Evolutionary conservation across 768 basidiomycete species (phyloP).

Genomic region (Hygrophoropsis aurantiaca): DNA sequence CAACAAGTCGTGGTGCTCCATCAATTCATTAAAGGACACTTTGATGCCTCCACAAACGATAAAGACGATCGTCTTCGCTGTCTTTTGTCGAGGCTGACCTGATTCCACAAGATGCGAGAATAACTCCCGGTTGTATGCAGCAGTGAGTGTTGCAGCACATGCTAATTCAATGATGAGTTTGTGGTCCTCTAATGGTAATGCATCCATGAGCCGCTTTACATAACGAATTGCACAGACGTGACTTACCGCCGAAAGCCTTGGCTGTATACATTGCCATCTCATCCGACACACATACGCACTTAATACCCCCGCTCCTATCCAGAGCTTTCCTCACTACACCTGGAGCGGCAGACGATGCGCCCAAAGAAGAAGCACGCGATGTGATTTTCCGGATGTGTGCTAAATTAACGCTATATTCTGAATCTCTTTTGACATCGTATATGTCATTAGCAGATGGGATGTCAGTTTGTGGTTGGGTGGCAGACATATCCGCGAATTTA

Average conservation of each 20-base stretch:
- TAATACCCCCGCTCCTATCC: conserved; percentile 54
- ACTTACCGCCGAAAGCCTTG: conserved; percentile 56
- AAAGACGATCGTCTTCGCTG: conserved; percentile 52
- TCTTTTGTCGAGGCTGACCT: conserved; percentile 13
- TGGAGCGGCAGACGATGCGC: conserved; percentile 64
- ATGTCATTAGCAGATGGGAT: conserved; percentile 25
- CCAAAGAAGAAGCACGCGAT: conserved; percentile 70
- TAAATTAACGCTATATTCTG: conserved; percentile 46
- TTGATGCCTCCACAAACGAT: conserved; percentile 71
- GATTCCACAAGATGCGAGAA: conserved; percentile 42
- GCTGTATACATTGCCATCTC: conserved; percentile 66
- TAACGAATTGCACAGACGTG: not conserved
- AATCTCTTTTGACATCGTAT: conserved; percentile 42
- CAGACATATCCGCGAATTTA: conserved; percentile 30
- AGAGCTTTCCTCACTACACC: conserved; percentile 66
- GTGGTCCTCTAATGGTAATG: conserved; percentile 57
- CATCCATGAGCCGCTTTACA: not conserved
- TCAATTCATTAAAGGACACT: conserved; percentile 52
- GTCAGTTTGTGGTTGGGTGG: conserved; percentile 29
- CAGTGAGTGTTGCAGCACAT: conserved; percentile 66
- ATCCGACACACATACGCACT: conserved; percentile 63
- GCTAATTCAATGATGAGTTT: conserved; percentile 75
- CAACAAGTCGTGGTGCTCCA: conserved; percentile 44
- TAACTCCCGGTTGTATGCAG: conserved; percentile 59
- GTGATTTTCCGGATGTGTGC: conserved; percentile 58